phyloP scores from a whole-genome alignment of 2,329 filamentous ascomycete genomes.

The Dendrostoma leiphaemia region DNA sequence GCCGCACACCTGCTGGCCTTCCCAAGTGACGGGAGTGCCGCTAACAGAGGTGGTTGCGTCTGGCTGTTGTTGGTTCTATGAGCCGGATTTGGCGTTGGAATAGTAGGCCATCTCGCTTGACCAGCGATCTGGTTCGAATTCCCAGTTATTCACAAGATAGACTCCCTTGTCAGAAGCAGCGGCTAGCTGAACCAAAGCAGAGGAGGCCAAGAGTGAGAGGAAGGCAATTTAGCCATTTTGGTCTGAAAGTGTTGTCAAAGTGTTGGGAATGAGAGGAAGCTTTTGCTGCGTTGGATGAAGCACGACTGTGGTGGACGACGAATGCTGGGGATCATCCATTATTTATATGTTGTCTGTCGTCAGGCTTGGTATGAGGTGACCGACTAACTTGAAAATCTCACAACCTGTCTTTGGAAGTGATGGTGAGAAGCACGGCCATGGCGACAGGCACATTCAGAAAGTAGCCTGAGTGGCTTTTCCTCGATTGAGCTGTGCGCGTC shows the following conservation, averaged over 20 bases:
- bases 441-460: too few relatives aligned
- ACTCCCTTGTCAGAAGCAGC: not conserved
- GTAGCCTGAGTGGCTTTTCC: too few relatives aligned
- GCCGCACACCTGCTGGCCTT: not conserved
- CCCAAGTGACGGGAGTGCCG: not conserved
- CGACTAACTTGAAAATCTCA: too few relatives aligned
- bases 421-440: too few relatives aligned
- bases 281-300: too few relatives aligned
- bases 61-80: not conserved
- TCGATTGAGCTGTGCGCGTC: too few relatives aligned
- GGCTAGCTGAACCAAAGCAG: not conserved
- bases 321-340: too few relatives aligned
- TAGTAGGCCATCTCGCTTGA: not conserved
- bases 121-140: not conserved
- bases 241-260: not conserved
- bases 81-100: not conserved
- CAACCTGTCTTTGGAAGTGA: too few relatives aligned
- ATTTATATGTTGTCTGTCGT: too few relatives aligned
- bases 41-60: not conserved
- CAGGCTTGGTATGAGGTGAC: too few relatives aligned
- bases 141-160: not conserved
- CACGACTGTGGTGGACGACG: too few relatives aligned
- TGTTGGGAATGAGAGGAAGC: too few relatives aligned
- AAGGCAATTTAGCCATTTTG: not conserved
- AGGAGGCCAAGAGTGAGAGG: not conserved